A percentile compares a stretch with the other conserved stretches of the same genome.
These are phyloP conservation scores for Euphorbia peplus DNA, from an alignment of 345 rosid species.

Conservation along the genomic window DNA sequence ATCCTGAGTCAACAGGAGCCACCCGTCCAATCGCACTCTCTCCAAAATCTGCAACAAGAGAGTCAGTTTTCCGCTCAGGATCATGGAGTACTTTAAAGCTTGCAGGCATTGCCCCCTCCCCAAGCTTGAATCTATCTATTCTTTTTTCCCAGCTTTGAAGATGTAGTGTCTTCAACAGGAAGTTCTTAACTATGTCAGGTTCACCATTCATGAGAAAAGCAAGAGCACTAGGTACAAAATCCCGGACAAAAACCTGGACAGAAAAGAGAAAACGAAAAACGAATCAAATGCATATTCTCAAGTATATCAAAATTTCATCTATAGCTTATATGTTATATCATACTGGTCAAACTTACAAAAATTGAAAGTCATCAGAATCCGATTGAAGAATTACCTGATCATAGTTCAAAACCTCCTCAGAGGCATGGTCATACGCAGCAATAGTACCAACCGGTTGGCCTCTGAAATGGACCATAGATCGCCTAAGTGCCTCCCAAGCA, in stretches of 20 bases:
- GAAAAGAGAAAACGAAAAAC: background rate
- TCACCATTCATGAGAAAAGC: constrained; percentile 82
- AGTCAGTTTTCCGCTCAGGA: constrained; percentile 56
- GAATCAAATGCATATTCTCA: background rate
- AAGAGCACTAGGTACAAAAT: constrained; percentile 80
- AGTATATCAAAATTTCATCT: background rate
- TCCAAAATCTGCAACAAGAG: constrained; percentile 72
- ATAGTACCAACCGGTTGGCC: constrained; percentile 88
- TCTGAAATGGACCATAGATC: constrained; percentile 69
- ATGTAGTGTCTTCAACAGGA: constrained; percentile 58
- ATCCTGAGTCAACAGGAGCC: constrained; percentile 84
- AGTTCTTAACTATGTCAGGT: constrained; percentile 70
- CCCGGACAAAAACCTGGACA: constrained; percentile 67
- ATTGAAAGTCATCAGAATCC: background rate
- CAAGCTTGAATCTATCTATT: constrained; percentile 69
- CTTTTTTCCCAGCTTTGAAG: constrained; percentile 75
- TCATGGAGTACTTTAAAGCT: constrained; percentile 79
- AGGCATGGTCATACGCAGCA: constrained; percentile 90
- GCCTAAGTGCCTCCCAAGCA: constrained; percentile 92
- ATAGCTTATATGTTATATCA: background rate
- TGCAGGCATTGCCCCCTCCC: constrained; percentile 85
- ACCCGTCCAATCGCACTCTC: constrained; percentile 87
- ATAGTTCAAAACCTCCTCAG: constrained; percentile 91
- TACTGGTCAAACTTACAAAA: constrained; percentile 2
- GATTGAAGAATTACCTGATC: constrained; percentile 65